These are phyloP conservation scores for Nitzschia palea DNA, from an alignment of 108 stramenopile genomes.

Conservation along the genomic window DNA sequence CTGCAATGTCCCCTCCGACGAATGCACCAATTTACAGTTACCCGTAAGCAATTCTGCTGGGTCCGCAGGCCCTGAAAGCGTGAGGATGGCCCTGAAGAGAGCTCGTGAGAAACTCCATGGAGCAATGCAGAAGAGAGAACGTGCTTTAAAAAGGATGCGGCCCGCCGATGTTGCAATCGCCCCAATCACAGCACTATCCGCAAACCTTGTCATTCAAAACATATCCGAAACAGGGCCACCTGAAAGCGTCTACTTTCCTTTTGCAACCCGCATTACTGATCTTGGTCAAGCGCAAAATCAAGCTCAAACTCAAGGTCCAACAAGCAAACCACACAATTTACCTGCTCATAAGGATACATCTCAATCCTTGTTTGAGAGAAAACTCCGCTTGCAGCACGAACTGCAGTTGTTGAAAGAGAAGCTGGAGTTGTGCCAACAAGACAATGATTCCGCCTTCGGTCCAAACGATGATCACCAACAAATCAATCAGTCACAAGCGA, in stretches of 20 bases:
- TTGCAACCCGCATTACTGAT: not conserved
- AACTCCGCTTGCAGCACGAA: constrained; percentile 20
- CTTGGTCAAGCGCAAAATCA: not conserved
- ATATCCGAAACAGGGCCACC: constrained; percentile 11
- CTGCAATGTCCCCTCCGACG: no score
- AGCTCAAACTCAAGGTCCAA: no score
- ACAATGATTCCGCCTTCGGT: not conserved
- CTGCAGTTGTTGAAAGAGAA: constrained; percentile 18
- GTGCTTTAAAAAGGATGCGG: constrained; percentile 3
- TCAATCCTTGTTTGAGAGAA: constrained; percentile 11
- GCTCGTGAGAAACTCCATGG: constrained; percentile 15
- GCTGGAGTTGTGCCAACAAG: constrained; percentile 5
- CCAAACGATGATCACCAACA: not conserved
- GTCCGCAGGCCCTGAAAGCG: no score
- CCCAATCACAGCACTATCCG: constrained; percentile 23
- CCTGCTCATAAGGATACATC: not conserved
- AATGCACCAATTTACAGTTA: no score
- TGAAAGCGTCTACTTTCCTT: constrained; percentile 10
- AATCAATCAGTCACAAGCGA: not conserved
- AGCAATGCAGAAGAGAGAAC: constrained; percentile 5
- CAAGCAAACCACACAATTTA: no score
- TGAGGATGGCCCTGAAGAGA: not conserved
- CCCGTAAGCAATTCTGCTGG: no score
- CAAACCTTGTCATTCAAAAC: constrained; percentile 6
- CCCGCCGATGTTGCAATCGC: not conserved